These are phyloP conservation scores for Cichorium intybus DNA, from an alignment of 140 eudicot genomes.

Conservation along the genomic window DNA sequence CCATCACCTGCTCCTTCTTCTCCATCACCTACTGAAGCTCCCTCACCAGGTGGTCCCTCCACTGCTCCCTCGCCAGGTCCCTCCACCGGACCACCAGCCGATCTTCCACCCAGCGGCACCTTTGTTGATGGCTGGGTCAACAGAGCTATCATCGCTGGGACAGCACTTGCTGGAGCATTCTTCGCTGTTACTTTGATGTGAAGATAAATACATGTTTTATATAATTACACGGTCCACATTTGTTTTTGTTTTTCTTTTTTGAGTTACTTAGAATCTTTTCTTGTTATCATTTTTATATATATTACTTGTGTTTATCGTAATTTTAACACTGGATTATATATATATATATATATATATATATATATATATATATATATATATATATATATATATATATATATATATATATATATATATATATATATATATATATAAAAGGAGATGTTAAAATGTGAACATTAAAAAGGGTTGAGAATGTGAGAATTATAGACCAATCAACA, in stretches of 20 bases:
- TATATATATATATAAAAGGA: no score
- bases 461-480: no score
- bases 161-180: constrained; percentile 58
- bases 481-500: no score
- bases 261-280: constrained; percentile 6
- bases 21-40: constrained; percentile 25
- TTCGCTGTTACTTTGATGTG: constrained; percentile 59
- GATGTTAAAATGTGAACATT: no score
- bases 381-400: no score
- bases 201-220: constrained; percentile 14
- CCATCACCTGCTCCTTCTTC: constrained; percentile 35
- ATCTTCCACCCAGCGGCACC: constrained; percentile 45
- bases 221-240: constrained; percentile 12
- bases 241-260: constrained; percentile 1
- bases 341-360: no score
- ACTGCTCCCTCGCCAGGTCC: constrained; percentile 33
- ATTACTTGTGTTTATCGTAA: constrained; percentile 9
- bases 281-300: constrained; percentile 6
- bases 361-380: no score
- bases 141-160: constrained; percentile 58
- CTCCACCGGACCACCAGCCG: constrained; percentile 38
- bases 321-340: no score
- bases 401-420: no score
- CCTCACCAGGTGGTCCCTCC: constrained; percentile 25
- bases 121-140: constrained; percentile 47